Conservation (phyloP, 805 yeast genomes). For the Saccharomycopsis amapae region DNA sequence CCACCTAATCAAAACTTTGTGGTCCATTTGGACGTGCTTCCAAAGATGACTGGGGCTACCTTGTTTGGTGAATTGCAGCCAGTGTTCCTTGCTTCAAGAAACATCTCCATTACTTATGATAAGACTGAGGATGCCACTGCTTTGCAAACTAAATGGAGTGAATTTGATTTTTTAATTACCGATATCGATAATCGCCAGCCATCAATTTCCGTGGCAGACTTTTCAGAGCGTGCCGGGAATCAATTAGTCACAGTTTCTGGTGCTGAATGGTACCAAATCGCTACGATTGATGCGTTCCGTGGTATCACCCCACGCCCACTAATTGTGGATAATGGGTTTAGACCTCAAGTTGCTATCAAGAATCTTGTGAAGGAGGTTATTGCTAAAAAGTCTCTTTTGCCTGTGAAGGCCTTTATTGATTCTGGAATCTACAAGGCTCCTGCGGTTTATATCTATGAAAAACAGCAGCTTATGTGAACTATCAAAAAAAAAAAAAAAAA, state of each 20-base stretch:
- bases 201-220: constrained; percentile 15
- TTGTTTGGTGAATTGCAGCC: constrained; percentile 58
- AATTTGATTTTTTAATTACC: constrained; percentile 47
- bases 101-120: constrained; percentile 49
- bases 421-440: constrained; percentile 1
- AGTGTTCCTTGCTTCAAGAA: constrained; percentile 23
- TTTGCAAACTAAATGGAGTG: constrained; percentile 37
- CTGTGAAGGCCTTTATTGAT: constrained; percentile 3
- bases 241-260: constrained; percentile 26
- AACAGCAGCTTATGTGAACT: constrained; percentile 8
- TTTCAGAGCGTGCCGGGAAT: background rate
- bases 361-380: constrained; percentile 2
- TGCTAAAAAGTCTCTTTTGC: background rate
- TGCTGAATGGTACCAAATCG: constrained; percentile 39
- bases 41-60: constrained; percentile 85
- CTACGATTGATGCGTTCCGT: constrained; percentile 33
- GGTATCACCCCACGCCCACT: constrained; percentile 33
- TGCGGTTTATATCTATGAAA: constrained; percentile 17
- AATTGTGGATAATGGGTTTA: constrained; percentile 18
- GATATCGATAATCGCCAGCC: constrained; percentile 29
- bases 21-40: constrained; percentile 70
- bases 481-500: too few species aligned
- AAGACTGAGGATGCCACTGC: constrained; percentile 53
- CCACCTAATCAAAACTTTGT: constrained; percentile 26
- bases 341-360: constrained; percentile 20